phyloP scores from a whole-genome alignment of 106 monocot genomes.

The Cymbidium sinense region DNA sequence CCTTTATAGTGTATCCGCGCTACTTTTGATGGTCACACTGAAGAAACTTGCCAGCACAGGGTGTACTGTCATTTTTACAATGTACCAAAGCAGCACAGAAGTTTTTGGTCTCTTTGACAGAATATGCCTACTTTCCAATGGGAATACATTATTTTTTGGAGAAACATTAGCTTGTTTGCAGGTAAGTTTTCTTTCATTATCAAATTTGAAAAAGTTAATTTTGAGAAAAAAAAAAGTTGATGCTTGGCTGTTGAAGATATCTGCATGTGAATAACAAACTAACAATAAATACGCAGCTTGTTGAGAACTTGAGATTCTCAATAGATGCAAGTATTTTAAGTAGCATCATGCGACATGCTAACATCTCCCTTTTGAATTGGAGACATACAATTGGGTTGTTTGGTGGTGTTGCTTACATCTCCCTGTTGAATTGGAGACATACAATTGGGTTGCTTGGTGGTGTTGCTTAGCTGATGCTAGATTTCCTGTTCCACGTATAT shows the following conservation, averaged over 20 bases:
- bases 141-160: conserved; percentile 96
- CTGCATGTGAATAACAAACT: too few species aligned
- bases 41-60: conserved; percentile 98
- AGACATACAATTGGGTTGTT: too few species aligned
- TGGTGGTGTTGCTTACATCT: too few species aligned
- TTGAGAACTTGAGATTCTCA: not conserved
- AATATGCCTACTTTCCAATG: conserved; percentile 99
- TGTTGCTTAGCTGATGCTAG: not conserved
- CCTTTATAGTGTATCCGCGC: conserved; percentile 79
- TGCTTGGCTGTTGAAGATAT: too few species aligned
- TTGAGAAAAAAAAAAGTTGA: not conserved
- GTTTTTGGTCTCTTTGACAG: conserved; percentile 99
- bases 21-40: conserved; percentile 91
- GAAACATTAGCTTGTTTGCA: conserved; percentile 93
- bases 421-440: too few species aligned
- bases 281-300: too few species aligned
- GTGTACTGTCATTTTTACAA: conserved; percentile 93
- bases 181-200: conserved; percentile 24
- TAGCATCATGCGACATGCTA: not conserved
- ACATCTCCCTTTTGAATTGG: not conserved
- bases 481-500: not conserved
- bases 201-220: not conserved
- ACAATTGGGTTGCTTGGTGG: not conserved
- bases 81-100: conserved; percentile 99
- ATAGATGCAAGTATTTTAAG: not conserved